Conservation (phyloP, 108 stramenopile genomes). For the Nitzschia sp. region DNA sequence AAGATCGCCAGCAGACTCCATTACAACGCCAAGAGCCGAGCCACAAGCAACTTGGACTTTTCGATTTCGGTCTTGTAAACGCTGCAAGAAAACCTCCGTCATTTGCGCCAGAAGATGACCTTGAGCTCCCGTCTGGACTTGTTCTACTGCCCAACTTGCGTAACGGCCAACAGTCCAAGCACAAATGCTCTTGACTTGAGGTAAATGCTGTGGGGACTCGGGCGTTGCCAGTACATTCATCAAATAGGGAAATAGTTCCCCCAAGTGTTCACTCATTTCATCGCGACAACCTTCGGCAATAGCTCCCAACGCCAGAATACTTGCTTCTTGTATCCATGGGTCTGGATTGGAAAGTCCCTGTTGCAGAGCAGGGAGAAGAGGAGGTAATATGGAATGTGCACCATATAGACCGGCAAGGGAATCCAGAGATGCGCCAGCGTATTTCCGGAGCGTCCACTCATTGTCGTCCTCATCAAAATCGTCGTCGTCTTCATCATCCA, state of each 20-base stretch:
- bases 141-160: constrained; percentile 79
- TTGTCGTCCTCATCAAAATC: constrained; percentile 75
- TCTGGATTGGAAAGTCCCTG: constrained; percentile 64
- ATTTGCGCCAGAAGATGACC: constrained; percentile 65
- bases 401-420: constrained; percentile 75
- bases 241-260: constrained; percentile 80
- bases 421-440: constrained; percentile 87
- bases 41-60: constrained; percentile 87
- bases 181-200: constrained; percentile 83
- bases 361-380: constrained; percentile 79
- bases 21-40: constrained; percentile 81
- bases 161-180: constrained; percentile 89
- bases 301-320: constrained; percentile 88
- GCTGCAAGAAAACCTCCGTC: constrained; percentile 70
- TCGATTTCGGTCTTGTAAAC: constrained; percentile 69
- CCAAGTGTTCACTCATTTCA: constrained; percentile 73
- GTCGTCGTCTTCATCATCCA: constrained; percentile 71
- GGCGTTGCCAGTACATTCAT: constrained; percentile 62
- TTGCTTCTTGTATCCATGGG: constrained; percentile 91
- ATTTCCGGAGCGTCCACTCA: constrained; percentile 90
- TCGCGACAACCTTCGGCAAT: constrained; percentile 86
- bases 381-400: constrained; percentile 62
- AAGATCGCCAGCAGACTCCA: constrained; percentile 82
- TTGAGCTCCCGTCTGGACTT: constrained; percentile 64
- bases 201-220: constrained; percentile 48